Evolutionary conservation across 306 rosid genomes (phyloP), one percentile per base, ranked within the genome.

Genomic region (Boehmeria nivea): DNA sequence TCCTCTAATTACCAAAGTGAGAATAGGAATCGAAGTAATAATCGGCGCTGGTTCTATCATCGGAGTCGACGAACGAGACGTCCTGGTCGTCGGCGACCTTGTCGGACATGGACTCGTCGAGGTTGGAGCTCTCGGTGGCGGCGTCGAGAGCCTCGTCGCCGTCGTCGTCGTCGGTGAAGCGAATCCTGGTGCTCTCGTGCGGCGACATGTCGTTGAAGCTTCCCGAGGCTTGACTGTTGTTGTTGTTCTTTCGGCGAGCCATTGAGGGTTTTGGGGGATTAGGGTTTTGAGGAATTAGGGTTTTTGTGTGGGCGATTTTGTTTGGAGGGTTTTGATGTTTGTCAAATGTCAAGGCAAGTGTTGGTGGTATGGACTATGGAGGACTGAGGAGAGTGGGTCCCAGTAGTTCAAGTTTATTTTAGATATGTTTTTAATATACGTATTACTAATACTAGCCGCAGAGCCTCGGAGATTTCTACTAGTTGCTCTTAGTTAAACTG

Each of bases 11-110:
- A 93, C 99, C 99, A n/a, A 93, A 93, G 65, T 93, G 99, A 71
- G 99, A 83, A 66, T 93, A 93, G 49, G 99, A 93, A 73, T 93
- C 99, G 52, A 93, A 87, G 81, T 93, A 93, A 65, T 93, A 93
- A 52, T 93, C 99, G 57, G 96, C 96, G 65, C 99, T 93, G 44
- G 99, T 93, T 68, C 83, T 91, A 14, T 83, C 83, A 77, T 83
- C 88, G 22, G 83, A 66, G 6, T 59, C 83, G 21, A 60, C 22
- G 3, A 72, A 21, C 22, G 72, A 40, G 20, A 59, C 77, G 57
- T 55, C 63, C 6, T 76, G 55, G 42, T 60, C 84, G 10, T 68
- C 80, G n/a, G 13, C 53, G 49, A 54, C 47, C 37, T 68, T 66
- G 40, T 75, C 74, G 38, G 71, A 76, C 89, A 85, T 83, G 72